phyloP scores from a whole-genome alignment of 495 filamentous ascomycete genomes.

The Cairneyella variabilis region DNA sequence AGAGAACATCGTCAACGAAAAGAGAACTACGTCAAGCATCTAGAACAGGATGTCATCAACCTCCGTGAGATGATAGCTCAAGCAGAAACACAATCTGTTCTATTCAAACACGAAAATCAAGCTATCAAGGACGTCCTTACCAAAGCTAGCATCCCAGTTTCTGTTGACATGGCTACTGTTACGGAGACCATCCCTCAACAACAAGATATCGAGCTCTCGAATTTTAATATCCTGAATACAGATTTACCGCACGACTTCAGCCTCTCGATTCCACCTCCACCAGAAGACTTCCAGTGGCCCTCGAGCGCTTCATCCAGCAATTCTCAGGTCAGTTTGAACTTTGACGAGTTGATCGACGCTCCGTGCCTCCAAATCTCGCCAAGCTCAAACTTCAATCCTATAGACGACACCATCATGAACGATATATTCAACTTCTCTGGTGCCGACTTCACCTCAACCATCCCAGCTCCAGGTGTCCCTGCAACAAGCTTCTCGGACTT shows the following conservation, averaged over 20 bases:
- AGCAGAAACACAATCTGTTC: slow-evolving; percentile 26
- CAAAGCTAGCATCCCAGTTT: slow-evolving; percentile 1
- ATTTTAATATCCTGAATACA: background rate
- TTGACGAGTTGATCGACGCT: slow-evolving; percentile 16
- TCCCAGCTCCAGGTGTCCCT: slow-evolving; percentile 5
- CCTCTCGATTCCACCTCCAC: background rate
- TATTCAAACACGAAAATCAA: slow-evolving; percentile 36
- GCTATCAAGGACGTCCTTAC: slow-evolving; percentile 21
- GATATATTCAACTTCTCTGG: background rate
- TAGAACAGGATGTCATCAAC: slow-evolving; percentile 42
- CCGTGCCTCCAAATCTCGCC: slow-evolving; percentile 18
- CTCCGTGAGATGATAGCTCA: slow-evolving; percentile 40
- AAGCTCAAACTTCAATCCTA: background rate
- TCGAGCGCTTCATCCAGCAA: background rate
- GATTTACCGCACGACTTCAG: background rate
- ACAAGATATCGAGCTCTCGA: too few species aligned
- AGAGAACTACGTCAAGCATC: slow-evolving; percentile 45
- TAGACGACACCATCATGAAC: background rate
- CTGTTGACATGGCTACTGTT: background rate
- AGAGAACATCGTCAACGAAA: slow-evolving; percentile 48
- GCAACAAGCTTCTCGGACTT: background rate
- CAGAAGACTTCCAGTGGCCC: background rate
- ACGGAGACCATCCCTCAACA: background rate
- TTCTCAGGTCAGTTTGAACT: slow-evolving; percentile 13
- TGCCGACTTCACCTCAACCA: background rate